These are phyloP conservation scores for Umbelopsis ramanniana DNA, from an alignment of 192 early-diverging fungal species.

Conservation along the genomic window DNA sequence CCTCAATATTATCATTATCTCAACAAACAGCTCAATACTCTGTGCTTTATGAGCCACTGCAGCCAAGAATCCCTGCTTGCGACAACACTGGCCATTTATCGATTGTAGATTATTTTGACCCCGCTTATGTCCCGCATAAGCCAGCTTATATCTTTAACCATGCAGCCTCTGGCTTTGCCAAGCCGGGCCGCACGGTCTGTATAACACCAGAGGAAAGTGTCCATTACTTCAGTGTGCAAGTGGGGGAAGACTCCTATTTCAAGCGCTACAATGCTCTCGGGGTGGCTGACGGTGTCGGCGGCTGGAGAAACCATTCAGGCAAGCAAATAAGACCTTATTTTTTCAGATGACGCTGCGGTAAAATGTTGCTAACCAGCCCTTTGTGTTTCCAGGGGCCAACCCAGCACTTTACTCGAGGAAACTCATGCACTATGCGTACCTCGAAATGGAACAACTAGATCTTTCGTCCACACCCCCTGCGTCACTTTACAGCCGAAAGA, in stretches of 20 bases:
- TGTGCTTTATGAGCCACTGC: neutral
- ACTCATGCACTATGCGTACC: conserved; percentile 91
- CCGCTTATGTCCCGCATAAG: conserved; percentile 23
- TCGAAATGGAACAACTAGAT: conserved; percentile 88
- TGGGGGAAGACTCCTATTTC: conserved; percentile 97
- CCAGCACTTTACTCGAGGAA: conserved; percentile 92
- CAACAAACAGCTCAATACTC: conserved; percentile 19
- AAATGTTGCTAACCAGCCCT: neutral
- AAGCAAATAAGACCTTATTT: neutral
- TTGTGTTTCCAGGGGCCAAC: conserved; percentile 70
- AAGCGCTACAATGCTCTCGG: conserved; percentile 83
- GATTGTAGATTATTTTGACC: conserved; percentile 40
- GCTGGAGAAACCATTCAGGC: conserved; percentile 65
- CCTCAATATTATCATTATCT: conserved; percentile 13
- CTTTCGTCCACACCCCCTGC: conserved; percentile 73
- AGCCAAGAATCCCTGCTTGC: conserved; percentile 10
- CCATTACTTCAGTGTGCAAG: conserved; percentile 66
- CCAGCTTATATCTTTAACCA: conserved; percentile 30
- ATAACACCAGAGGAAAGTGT: conserved; percentile 37
- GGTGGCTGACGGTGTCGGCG: conserved; percentile 95
- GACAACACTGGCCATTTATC: conserved; percentile 19
- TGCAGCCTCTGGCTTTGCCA: conserved; percentile 33
- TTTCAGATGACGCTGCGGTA: neutral
- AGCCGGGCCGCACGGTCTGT: conserved; percentile 35
- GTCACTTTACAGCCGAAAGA: conserved; percentile 1